Conservation (phyloP, 164 flowering plant genomes). For the Vitis rotundifolia region DNA sequence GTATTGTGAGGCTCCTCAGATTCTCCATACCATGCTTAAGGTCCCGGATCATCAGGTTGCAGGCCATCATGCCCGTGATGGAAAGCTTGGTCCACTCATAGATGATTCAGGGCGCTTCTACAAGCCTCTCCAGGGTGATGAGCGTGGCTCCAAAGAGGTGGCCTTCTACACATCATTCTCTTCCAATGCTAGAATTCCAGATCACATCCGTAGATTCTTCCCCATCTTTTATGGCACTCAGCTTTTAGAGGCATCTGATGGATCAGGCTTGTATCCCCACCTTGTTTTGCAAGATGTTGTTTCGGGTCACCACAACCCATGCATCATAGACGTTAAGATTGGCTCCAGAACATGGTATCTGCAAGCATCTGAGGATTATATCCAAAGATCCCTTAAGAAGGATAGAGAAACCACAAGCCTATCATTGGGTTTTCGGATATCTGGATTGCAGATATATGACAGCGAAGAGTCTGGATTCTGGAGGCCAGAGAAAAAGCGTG, state of each 20-base stretch:
- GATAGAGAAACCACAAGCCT: conserved; percentile 55
- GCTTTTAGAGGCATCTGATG: conserved; percentile 75
- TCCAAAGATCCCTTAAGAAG: conserved; percentile 58
- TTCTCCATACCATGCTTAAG: conserved; percentile 49
- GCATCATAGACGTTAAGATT: conserved; percentile 77
- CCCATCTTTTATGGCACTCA: conserved; percentile 75
- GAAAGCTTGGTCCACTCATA: conserved; percentile 74
- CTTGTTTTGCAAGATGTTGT: conserved; percentile 69
- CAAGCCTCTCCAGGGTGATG: conserved; percentile 81
- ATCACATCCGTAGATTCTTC: conserved; percentile 57
- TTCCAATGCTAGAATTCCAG: conserved; percentile 53
- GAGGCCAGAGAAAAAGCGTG: conserved; percentile 56
- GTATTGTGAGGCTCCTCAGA: background rate
- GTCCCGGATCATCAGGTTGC: conserved; percentile 89
- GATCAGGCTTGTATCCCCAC: conserved; percentile 67
- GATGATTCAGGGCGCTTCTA: conserved; percentile 86
- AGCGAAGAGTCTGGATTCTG: conserved; percentile 49
- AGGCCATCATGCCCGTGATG: conserved; percentile 70
- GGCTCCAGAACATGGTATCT: conserved; percentile 94
- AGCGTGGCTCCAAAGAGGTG: conserved; percentile 71
- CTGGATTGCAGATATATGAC: conserved; percentile 62
- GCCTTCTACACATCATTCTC: conserved; percentile 67
- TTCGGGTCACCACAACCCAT: conserved; percentile 39
- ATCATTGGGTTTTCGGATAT: conserved; percentile 71
- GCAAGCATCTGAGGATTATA: conserved; percentile 59